phyloP scores from a whole-genome alignment of 108 stramenopile genomes.

The Conticribra guillardii region DNA sequence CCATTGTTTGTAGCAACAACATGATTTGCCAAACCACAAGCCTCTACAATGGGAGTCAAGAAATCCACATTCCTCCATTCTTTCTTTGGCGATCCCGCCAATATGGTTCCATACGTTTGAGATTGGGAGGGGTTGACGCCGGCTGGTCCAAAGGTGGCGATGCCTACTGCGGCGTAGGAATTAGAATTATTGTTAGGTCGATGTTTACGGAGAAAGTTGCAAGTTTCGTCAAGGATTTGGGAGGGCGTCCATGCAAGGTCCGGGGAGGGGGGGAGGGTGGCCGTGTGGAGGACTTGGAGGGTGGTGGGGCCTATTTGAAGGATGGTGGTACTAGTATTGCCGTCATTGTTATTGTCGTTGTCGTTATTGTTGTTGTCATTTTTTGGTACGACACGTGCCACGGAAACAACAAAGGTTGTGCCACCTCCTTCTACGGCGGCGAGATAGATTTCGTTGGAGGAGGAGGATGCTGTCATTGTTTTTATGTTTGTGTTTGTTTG shows the following conservation, averaged over 20 bases:
- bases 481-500: neutral
- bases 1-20: neutral
- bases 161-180: constrained; percentile 84
- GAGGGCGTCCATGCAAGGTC: constrained; percentile 41
- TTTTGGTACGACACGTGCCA: constrained; percentile 49
- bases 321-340: neutral
- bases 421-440: constrained; percentile 97
- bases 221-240: constrained; percentile 54
- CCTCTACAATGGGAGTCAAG: constrained; percentile 59
- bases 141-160: constrained; percentile 94
- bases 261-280: constrained; percentile 56
- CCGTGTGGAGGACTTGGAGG: constrained; percentile 50
- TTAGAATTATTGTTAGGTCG: constrained; percentile 24
- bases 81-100: constrained; percentile 88
- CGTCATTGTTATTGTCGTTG: constrained; percentile 23
- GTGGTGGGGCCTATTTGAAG: constrained; percentile 33
- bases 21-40: constrained; percentile 44
- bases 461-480: neutral
- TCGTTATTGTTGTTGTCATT: constrained; percentile 20
- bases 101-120: constrained; percentile 85
- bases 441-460: constrained; percentile 34
- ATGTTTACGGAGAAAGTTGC: constrained; percentile 53
- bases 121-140: constrained; percentile 56
- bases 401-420: constrained; percentile 88
- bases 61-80: constrained; percentile 86